A percentile compares a stretch with the other conserved stretches of the same genome.
Evolutionary conservation across 2,329 filamentous ascomycete genomes (phyloP).

Genomic region (Penicillium freii): DNA sequence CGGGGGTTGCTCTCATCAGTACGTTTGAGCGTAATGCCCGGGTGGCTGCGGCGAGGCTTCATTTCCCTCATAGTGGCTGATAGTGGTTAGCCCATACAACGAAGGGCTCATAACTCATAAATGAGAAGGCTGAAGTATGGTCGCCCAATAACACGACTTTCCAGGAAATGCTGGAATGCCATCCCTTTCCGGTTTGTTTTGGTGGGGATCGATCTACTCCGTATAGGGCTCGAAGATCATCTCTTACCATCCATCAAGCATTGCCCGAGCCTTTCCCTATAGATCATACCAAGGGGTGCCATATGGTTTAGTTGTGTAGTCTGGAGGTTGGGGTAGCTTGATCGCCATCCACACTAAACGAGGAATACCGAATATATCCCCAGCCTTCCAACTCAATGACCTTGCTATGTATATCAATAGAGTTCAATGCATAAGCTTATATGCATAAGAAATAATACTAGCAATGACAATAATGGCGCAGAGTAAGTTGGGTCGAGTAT

Average conservation of each 20-base stretch:
- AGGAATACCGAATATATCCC: background rate
- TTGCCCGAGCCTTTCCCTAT: conserved; percentile 6
- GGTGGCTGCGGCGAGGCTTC: background rate
- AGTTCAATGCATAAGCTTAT: too few relatives aligned
- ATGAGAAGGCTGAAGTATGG: background rate
- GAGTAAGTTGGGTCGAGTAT: background rate
- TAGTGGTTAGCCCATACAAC: background rate
- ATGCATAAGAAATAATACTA: background rate
- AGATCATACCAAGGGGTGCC: conserved; percentile 23
- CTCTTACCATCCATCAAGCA: conserved; percentile 2
- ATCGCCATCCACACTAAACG: background rate
- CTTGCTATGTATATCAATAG: background rate
- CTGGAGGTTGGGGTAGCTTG: conserved; percentile 1
- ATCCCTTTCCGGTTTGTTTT: conserved; percentile 25
- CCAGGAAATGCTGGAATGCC: conserved; percentile 17
- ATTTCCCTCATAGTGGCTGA: background rate
- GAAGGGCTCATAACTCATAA: background rate
- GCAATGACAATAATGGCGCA: background rate
- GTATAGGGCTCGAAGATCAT: conserved; percentile 13
- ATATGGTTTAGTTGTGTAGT: background rate
- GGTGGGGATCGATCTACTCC: conserved; percentile 7
- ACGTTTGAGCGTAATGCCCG: background rate
- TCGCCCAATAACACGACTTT: conserved; percentile 2
- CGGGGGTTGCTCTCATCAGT: background rate
- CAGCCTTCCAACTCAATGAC: background rate